These are phyloP conservation scores for Solanum pinnatisectum DNA, from an alignment of 257 asterid species.

Conservation along the genomic window DNA sequence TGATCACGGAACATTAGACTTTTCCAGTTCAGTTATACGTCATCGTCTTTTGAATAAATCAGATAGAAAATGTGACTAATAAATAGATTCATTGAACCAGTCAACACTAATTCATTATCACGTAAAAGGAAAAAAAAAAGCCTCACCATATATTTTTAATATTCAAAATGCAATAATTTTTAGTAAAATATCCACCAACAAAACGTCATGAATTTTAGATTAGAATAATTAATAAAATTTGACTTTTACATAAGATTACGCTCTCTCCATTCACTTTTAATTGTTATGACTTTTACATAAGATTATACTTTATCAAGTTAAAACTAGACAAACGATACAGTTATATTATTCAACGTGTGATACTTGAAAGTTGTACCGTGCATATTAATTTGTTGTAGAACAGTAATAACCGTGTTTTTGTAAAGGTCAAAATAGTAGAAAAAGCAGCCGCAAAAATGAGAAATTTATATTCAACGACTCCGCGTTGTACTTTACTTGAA, in stretches of 20 bases:
- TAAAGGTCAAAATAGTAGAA: slow-evolving; percentile 37
- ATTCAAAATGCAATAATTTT: not conserved
- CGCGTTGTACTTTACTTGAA: not conserved
- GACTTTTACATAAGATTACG: not conserved
- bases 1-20: not conserved
- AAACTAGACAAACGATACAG: no score
- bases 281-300: no score
- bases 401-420: not conserved
- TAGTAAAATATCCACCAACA: not conserved
- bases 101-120: not conserved
- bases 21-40: not conserved
- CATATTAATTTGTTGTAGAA: not conserved
- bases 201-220: not conserved
- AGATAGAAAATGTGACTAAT: not conserved
- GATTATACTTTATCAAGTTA: no score
- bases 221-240: not conserved
- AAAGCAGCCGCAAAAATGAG: slow-evolving; percentile 21
- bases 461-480: slow-evolving; percentile 5
- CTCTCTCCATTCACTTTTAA: fast-evolving
- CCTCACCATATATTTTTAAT: not conserved
- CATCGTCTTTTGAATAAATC: not conserved
- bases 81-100: not conserved
- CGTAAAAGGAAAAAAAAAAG: not conserved
- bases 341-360: slow-evolving; percentile 3
- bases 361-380: slow-evolving; percentile 3